Percentiles rank a stretch among this genome's conserved stretches.
phyloP scores from a whole-genome alignment of 2,329 filamentous ascomycete genomes.

The Pseudonectria foliicola region DNA sequence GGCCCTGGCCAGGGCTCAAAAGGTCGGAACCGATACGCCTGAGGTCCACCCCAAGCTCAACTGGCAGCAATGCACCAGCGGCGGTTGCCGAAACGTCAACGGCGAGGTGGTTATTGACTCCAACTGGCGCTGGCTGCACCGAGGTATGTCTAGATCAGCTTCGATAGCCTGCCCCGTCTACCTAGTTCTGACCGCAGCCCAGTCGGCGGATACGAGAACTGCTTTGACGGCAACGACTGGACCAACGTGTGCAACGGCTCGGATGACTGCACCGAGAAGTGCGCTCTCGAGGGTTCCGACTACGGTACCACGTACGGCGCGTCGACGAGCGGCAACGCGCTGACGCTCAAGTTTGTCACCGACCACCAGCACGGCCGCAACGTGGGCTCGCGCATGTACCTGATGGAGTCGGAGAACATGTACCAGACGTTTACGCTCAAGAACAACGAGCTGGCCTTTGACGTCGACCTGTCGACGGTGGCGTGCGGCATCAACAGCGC shows the following conservation, averaged over 20 bases:
- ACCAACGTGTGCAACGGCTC: slow-evolving; percentile 30
- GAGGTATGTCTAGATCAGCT: slow-evolving; percentile 9
- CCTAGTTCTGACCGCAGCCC: too few species aligned
- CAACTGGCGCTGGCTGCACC: slow-evolving; percentile 50
- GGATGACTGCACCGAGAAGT: slow-evolving; percentile 35
- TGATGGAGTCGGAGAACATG: slow-evolving; percentile 43
- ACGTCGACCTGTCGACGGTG: slow-evolving; percentile 57
- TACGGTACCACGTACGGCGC: slow-evolving; percentile 40
- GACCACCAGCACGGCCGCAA: slow-evolving; percentile 35
- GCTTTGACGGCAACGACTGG: slow-evolving; percentile 39
- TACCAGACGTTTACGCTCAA: slow-evolving; percentile 56
- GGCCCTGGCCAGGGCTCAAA: slow-evolving; percentile 32
- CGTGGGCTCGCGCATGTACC: slow-evolving; percentile 42
- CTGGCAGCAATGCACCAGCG: slow-evolving; percentile 37
- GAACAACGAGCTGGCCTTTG: slow-evolving; percentile 57
- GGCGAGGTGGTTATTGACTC: slow-evolving; percentile 42
- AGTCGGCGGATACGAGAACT: slow-evolving; percentile 32
- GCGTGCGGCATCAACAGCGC: slow-evolving; percentile 63
- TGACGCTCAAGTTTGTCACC: slow-evolving; percentile 46
- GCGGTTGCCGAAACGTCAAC: slow-evolving; percentile 34
- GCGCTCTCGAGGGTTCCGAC: slow-evolving; percentile 39
- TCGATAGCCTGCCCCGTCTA: too few species aligned
- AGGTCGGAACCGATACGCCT: slow-evolving; percentile 30
- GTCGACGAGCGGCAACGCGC: slow-evolving; percentile 34
- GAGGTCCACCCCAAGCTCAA: slow-evolving; percentile 39